Conservation (phyloP, 345 rosid species). For the Linum lewisii region DNA sequence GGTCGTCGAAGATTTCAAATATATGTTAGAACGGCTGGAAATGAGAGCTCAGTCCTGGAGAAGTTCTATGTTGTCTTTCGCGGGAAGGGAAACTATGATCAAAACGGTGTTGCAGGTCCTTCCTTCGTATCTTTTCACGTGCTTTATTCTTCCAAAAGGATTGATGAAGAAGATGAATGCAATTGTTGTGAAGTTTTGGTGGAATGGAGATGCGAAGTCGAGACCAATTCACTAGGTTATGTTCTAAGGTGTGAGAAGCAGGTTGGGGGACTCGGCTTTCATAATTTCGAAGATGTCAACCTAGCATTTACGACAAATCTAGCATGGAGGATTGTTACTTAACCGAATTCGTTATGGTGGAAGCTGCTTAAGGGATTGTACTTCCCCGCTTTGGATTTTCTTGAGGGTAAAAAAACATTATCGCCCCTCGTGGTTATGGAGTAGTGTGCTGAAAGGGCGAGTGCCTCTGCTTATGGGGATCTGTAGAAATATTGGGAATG, state of each 20-base stretch:
- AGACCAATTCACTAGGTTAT: background rate
- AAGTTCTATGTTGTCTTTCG: background rate
- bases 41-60: too few species aligned
- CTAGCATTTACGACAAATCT: background rate
- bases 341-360: too few species aligned
- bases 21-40: background rate
- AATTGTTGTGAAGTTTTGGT: background rate
- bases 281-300: background rate
- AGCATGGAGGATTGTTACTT: background rate
- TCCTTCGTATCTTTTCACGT: background rate
- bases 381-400: too few species aligned
- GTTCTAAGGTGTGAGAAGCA: background rate
- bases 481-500: too few species aligned
- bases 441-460: too few species aligned
- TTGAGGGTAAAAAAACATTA: too few species aligned
- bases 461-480: too few species aligned
- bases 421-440: too few species aligned
- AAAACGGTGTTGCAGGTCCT: background rate
- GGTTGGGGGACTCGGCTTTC: background rate
- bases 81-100: background rate
- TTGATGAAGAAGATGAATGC: background rate
- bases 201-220: background rate
- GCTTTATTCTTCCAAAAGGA: background rate
- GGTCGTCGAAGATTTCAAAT: background rate
- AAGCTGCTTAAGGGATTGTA: too few species aligned